Conservation (phyloP, 2,329 filamentous ascomycete species). For the Ophiocordyceps camponoti-saundersi region DNA sequence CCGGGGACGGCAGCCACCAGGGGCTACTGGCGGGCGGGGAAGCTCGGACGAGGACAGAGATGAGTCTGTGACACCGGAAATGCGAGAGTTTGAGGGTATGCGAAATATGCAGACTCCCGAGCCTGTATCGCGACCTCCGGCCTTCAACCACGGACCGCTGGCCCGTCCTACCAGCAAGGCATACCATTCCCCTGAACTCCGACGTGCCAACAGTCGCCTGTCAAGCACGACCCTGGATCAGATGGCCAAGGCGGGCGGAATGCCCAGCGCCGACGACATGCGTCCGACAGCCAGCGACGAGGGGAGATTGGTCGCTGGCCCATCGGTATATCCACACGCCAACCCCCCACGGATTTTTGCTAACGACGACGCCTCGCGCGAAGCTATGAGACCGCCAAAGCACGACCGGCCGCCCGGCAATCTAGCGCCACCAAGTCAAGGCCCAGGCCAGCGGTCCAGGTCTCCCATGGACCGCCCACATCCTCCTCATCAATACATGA, state of each 20-base stretch:
- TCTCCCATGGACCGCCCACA: constrained; percentile 19
- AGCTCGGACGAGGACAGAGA: constrained; percentile 39
- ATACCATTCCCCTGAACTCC: constrained; percentile 59
- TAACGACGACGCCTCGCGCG: constrained; percentile 35
- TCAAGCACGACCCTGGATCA: constrained; percentile 70
- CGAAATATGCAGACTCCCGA: constrained; percentile 47
- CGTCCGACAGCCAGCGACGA: constrained; percentile 14
- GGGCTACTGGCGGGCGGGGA: constrained; percentile 26
- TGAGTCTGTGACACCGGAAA: constrained; percentile 17
- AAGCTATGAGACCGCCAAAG: constrained; percentile 28
- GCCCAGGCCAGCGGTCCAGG: constrained; percentile 23
- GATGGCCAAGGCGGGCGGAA: constrained; percentile 51
- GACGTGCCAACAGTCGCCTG: constrained; percentile 67
- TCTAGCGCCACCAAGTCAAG: constrained; percentile 22
- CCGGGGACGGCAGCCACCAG: constrained; percentile 26
- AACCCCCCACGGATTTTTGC: constrained; percentile 32
- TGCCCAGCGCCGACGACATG: constrained; percentile 22
- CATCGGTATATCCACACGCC: constrained; percentile 33
- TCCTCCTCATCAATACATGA: constrained; percentile 15
- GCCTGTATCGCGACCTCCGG: constrained; percentile 62
- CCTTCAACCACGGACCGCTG: constrained; percentile 60
- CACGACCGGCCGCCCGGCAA: constrained; percentile 17
- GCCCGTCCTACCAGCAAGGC: constrained; percentile 51
- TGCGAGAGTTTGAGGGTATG: constrained; percentile 36
- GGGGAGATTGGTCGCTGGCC: constrained; percentile 19